These are phyloP conservation scores for Stachybotrys elegans DNA, from an alignment of 2,329 filamentous ascomycete genomes.

Conservation along the genomic window DNA sequence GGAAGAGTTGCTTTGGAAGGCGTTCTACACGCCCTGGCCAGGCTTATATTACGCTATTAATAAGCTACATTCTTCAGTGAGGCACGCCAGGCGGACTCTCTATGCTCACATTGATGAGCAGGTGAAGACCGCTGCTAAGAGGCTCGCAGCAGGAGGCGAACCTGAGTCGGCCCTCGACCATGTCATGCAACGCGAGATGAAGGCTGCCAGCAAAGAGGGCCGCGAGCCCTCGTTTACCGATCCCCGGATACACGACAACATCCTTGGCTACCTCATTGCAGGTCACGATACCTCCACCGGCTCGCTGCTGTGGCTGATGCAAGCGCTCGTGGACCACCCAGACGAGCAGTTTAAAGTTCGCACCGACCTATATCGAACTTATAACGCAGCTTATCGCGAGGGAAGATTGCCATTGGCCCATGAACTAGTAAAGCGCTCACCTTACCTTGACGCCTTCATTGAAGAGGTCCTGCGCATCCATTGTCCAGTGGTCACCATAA, in stretches of 20 bases:
- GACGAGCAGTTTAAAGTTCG: conserved; percentile 1
- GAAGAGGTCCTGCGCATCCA: conserved; percentile 23
- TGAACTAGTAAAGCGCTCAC: conserved; percentile 15
- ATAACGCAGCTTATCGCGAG: conserved; percentile 7
- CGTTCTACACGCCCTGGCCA: background rate
- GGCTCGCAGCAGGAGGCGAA: background rate
- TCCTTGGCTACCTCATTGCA: conserved; percentile 8
- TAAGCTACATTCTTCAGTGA: background rate
- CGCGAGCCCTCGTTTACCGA: conserved; percentile 18
- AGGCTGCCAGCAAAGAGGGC: conserved; percentile 17
- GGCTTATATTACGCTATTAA: background rate
- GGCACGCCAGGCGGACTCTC: background rate
- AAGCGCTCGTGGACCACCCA: conserved; percentile 4
- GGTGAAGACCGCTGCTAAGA: background rate
- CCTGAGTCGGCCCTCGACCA: conserved; percentile 15
- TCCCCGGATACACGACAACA: conserved; percentile 15
- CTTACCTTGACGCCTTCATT: conserved; percentile 24
- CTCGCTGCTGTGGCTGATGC: conserved; percentile 6
- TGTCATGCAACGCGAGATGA: conserved; percentile 20
- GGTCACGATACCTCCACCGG: conserved; percentile 9
- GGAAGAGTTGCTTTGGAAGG: background rate
- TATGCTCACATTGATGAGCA: background rate
- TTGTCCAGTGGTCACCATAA: conserved; percentile 14
- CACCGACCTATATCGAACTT: conserved; percentile 7
- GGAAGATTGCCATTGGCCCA: conserved; percentile 11